Base-by-base conservation (phyloP, 495 filamentous ascomycete species). In the Aspergillus biplanus region DNA sequence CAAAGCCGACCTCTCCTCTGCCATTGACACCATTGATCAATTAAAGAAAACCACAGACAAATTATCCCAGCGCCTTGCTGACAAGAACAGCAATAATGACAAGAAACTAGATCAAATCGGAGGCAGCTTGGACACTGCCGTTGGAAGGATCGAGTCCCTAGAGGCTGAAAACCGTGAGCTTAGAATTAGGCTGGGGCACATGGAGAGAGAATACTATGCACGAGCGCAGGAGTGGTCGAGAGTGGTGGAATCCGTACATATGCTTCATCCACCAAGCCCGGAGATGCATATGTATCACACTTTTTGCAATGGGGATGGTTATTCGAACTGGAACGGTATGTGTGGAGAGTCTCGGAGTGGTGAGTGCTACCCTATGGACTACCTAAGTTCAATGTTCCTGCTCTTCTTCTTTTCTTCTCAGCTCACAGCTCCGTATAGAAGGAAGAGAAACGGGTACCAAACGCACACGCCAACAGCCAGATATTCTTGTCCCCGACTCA, bases 1-100 rank as follows among this genome's bases (percentile, higher is more conserved):
- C 0, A 52, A 53, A 15, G 9, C 52, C 7, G 50, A 61, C 4
- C 65, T 72, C 50, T 8, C 58, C 18, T 57, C 63, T 6, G 52
- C 58, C 9, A 59, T 33, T 5, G 46, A 55, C n/a, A 64, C 63
- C 3, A 50, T 69, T 0, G 12, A 54, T 9, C 9, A 16, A 1
- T 54, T 71, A 13, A 44, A 58, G 7, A 48, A 56, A 7, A 56
- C 16, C 5, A 44, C 71, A 7, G 44, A 62, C 9, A 32, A 61
- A 15, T 31, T 67, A 8, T 52, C 39, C 5, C 16, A 57, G n/a
- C 65, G 59, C 18, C 34, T 67, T 0, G 33, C 35, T 8, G 33
- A 33, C 9, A 35, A 58, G 34, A 33, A 34, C 35, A 54, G 12
- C 57, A 44, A 34, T 32, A n/a, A 2, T 6, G 3, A 33, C 6